Evolutionary conservation across 2,329 filamentous ascomycete genomes (phyloP).

Genomic region (Xylariaceae sp.): DNA sequence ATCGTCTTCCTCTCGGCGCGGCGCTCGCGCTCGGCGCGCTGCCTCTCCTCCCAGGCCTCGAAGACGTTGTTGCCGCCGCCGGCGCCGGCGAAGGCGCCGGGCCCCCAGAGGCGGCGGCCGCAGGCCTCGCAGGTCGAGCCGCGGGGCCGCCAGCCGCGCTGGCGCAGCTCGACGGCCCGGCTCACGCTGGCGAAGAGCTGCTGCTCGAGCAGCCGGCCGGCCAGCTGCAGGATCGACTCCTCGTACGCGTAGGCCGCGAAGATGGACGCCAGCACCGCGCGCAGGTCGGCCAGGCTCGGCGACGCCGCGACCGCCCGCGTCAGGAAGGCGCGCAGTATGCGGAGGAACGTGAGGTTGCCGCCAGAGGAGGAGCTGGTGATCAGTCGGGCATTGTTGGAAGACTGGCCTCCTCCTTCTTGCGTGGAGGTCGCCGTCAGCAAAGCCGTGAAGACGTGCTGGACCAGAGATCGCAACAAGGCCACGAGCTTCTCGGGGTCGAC

Average conservation of each 20-base stretch:
- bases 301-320: constrained; percentile 72
- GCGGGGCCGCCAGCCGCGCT: constrained; percentile 81
- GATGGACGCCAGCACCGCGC: constrained; percentile 77
- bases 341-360: constrained; percentile 72
- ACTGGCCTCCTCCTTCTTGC: constrained; percentile 26
- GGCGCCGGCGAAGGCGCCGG: too few relatives aligned
- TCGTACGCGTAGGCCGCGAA: constrained; percentile 96
- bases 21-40: constrained; percentile 38
- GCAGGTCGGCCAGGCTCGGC: constrained; percentile 79
- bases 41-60: constrained; percentile 68
- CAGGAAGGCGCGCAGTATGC: constrained; percentile 82
- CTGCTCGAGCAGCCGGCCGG: constrained; percentile 79
- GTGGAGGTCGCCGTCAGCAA: constrained; percentile 69
- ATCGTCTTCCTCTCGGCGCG: constrained; percentile 35
- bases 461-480: constrained; percentile 63
- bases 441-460: constrained; percentile 86
- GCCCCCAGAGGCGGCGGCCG: constrained; percentile 76
- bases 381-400: constrained; percentile 25
- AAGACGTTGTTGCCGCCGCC: constrained; percentile 70
- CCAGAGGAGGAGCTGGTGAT: constrained; percentile 30
- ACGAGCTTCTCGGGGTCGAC: constrained; percentile 56
- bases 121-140: constrained; percentile 87
- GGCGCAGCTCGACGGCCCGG: constrained; percentile 64
- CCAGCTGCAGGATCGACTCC: constrained; percentile 76
- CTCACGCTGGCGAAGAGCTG: constrained; percentile 81